Conservation (phyloP, 306 rosid genomes). For the Cucurbita maxima region DNA sequence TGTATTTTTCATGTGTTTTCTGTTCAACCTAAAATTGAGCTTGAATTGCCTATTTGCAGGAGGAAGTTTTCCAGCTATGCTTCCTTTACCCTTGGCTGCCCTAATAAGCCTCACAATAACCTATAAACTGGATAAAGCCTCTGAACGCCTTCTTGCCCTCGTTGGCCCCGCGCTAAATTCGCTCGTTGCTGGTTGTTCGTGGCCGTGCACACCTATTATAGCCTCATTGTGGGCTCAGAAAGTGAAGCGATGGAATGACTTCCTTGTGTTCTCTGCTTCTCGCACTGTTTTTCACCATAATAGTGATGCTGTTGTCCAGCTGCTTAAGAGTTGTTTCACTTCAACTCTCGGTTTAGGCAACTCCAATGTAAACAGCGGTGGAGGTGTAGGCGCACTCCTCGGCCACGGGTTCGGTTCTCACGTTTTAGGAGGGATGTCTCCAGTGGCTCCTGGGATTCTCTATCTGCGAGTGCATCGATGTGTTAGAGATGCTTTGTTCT, state of each 20-base stretch:
- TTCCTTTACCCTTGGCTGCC: conserved; percentile 97
- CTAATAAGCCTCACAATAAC: conserved; percentile 70
- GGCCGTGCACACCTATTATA: conserved; percentile 79
- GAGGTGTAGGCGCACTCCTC: conserved; percentile 73
- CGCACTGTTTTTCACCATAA: conserved; percentile 75
- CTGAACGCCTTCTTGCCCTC: conserved; percentile 43
- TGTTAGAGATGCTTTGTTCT: conserved; percentile 51
- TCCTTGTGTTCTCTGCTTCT: conserved; percentile 58
- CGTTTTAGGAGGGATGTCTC: conserved; percentile 48
- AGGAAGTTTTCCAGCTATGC: conserved; percentile 52
- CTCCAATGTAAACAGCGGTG: conserved; percentile 23
- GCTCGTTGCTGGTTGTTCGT: conserved; percentile 71
- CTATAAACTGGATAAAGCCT: conserved; percentile 59
- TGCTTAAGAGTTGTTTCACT: conserved; percentile 71
- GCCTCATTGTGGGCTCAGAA: conserved; percentile 78
- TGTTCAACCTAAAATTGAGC: conserved; percentile 10
- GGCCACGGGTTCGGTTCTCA: conserved; percentile 61
- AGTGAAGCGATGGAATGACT: conserved; percentile 76
- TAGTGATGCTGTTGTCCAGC: conserved; percentile 83
- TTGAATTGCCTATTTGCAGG: conserved; percentile 32
- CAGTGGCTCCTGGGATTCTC: conserved; percentile 88
- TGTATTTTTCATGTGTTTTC: not conserved
- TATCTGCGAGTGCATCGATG: conserved; percentile 60
- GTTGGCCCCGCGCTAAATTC: conserved; percentile 54
- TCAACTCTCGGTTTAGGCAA: conserved; percentile 68